phyloP scores from a whole-genome alignment of 1,284 basidiomycete genomes.

The Irpex lacteus region DNA sequence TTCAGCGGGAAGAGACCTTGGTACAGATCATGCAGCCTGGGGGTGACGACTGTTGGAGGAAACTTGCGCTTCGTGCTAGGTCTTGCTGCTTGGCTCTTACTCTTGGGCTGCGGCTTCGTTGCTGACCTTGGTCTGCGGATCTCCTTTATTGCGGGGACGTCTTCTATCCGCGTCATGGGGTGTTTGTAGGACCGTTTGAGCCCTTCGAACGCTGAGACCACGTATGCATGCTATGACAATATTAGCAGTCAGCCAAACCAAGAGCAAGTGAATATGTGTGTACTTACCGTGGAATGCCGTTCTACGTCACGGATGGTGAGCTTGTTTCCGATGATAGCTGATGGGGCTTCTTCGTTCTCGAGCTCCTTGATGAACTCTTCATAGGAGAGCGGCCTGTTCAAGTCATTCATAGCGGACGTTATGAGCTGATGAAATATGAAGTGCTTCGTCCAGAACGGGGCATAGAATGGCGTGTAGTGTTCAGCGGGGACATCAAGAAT shows the following conservation, averaged over 20 bases:
- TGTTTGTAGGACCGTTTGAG: background rate
- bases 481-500: conserved; percentile 48
- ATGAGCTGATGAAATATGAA: conserved; percentile 45
- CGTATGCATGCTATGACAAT: background rate
- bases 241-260: too few relatives aligned
- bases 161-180: background rate
- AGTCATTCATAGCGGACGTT: conserved; percentile 21
- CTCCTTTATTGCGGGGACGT: background rate
- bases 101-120: background rate
- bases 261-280: too few relatives aligned
- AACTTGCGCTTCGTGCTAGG: background rate
- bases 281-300: background rate
- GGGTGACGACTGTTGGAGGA: conserved; percentile 7
- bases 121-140: background rate
- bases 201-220: conserved; percentile 3
- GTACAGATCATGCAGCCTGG: conserved; percentile 2
- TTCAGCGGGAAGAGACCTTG: conserved; percentile 3
- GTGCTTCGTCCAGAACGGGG: conserved; percentile 45
- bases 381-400: conserved; percentile 34
- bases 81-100: background rate
- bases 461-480: conserved; percentile 41
- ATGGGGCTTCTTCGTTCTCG: conserved; percentile 8
- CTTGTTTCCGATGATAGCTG: background rate
- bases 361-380: conserved; percentile 32
- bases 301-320: background rate